Base-by-base conservation (phyloP, 306 rosid species). In the Sicyos baderoa region DNA sequence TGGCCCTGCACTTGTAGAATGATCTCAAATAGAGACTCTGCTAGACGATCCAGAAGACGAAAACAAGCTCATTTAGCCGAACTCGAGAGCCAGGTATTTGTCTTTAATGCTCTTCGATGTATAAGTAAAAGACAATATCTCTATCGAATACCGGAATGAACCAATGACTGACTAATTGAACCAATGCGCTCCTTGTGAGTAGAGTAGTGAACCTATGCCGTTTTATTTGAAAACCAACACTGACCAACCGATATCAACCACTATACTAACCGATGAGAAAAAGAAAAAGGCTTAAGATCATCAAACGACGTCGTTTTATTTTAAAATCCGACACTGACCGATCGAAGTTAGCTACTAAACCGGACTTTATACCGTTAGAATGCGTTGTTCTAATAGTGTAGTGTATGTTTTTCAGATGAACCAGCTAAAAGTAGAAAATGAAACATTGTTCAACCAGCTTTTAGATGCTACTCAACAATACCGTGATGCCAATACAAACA, bases 41-140 rank as follows among this genome's bases (percentile, higher is more conserved):
- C 99, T 15, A 79, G 85, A 80, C 86, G 96, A 61, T 94, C 99
- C 7, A 86, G 99, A 77, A 74, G 74, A 84, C 82, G 96, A 79
- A 94, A 84, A 74, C 99, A 90, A 70, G 90, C 85, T 0, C 87
- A 90, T 22, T 72, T 90, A 76, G 35, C 70, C 16, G 95, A 85
- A 15, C 96, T 94, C 21, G 97, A 84, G 82, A 12, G 23, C 15
- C 96, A 90, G 96, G 99, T 93, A 84, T 25, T 14, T 9, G 0
- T 4, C 22, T 0, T 15, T 3, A 6, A 3, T 59, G 1, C 29
- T 6, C 5, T 3, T 25, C 18, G 0, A 56, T 13, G 6, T 48
- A 3, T 13, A 48, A 14, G 54, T 49, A 49, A n/a, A 9, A 4
- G 27, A 54, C 27, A 9, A 54, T 10, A 54, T 54, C 27, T 54